Percentiles rank a stretch among this genome's conserved stretches.
Conservation (phyloP, 345 rosid species). For the Arabidopsis thaliana region DNA sequence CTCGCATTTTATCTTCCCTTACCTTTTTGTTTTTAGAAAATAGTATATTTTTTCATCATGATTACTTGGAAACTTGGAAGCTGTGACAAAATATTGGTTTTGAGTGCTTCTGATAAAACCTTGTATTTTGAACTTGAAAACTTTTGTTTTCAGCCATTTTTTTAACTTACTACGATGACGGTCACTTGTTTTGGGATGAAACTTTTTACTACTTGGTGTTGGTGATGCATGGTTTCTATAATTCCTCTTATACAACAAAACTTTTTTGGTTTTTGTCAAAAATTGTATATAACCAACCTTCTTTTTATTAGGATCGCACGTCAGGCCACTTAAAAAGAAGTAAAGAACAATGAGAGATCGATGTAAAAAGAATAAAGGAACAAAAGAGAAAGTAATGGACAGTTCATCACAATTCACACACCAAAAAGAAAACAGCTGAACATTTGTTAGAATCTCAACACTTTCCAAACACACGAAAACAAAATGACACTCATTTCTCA, state of each 20-base stretch:
- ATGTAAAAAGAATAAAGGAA: constrained; percentile 24
- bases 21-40: background rate
- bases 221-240: background rate
- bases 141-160: background rate
- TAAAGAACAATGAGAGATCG: background rate
- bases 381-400: constrained; percentile 36
- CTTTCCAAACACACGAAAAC: constrained; percentile 22
- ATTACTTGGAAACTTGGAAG: constrained; percentile 14
- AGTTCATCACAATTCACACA: constrained; percentile 14
- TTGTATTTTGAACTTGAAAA: background rate
- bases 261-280: background rate
- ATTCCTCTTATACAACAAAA: background rate
- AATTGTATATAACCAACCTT: background rate
- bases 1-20: constrained; percentile 11
- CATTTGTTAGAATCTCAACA: constrained; percentile 33
- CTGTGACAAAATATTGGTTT: constrained; percentile 11
- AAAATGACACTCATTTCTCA: constrained; percentile 27
- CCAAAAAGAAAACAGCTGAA: constrained; percentile 8
- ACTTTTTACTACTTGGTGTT: background rate
- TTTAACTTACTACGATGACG: too few relatives aligned
- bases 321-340: background rate
- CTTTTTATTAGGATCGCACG: background rate
- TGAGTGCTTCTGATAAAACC: background rate
- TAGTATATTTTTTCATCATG: constrained; percentile 4
- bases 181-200: background rate